Percentiles rank a stretch among this genome's conserved stretches.
Conservation (phyloP, 1,284 basidiomycete genomes). For the Trichosporon inkin region DNA sequence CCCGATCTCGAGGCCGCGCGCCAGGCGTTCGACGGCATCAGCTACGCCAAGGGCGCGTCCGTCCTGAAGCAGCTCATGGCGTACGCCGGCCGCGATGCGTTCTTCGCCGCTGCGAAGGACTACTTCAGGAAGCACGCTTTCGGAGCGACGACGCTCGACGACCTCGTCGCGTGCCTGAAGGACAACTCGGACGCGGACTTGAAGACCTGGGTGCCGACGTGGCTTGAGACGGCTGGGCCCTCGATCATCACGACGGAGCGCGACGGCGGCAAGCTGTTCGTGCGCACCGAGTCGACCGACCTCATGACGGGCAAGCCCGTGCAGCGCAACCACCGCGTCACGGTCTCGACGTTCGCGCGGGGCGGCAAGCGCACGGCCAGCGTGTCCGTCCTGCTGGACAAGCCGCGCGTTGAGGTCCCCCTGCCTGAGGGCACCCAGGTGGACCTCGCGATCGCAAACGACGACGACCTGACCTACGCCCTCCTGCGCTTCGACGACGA, state of each 20-base stretch:
- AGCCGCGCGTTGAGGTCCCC: conserved; percentile 10
- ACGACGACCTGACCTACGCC: conserved; percentile 17
- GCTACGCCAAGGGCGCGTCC: conserved; percentile 15
- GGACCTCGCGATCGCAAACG: conserved; percentile 17
- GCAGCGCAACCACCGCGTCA: conserved; percentile 15
- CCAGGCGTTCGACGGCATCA: conserved; percentile 17
- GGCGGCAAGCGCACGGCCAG: conserved; percentile 11
- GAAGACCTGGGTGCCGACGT: conserved; percentile 12
- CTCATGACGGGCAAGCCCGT: conserved; percentile 4
- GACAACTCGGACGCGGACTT: conserved; percentile 11
- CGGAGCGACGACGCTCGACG: conserved; percentile 11
- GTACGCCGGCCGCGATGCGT: conserved; percentile 13
- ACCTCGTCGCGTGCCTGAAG: conserved; percentile 12
- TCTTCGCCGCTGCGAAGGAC: conserved; percentile 9
- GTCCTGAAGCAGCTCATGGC: conserved; percentile 17
- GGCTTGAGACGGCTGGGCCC: conserved; percentile 14
- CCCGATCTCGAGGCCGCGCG: conserved; percentile 18
- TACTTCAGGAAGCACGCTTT: conserved; percentile 15
- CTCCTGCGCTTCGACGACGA: conserved; percentile 14
- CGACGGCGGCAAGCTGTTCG: conserved; percentile 13
- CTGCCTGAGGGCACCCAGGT: background rate
- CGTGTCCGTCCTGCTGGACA: conserved; percentile 13
- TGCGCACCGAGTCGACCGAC: conserved; percentile 11
- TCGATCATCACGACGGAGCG: conserved; percentile 13
- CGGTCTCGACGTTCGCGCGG: conserved; percentile 11